These are phyloP conservation scores for Cyclotella sp. DNA, from an alignment of 108 stramenopile species.

Conservation along the genomic window DNA sequence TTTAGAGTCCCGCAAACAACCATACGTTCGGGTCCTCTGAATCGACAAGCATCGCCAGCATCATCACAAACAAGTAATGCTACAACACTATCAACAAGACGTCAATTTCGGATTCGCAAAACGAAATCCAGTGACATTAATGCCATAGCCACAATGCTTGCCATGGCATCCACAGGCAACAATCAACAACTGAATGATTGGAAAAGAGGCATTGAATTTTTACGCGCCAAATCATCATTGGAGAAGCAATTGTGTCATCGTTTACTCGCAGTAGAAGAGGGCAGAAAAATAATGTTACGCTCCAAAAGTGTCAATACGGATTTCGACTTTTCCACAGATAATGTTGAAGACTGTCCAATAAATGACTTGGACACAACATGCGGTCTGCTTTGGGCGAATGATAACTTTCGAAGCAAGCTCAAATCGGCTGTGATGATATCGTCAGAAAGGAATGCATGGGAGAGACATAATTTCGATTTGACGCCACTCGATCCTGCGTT, in stretches of 20 bases:
- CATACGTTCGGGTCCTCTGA: not conserved
- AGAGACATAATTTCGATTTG: constrained; percentile 66
- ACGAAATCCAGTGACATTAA: constrained; percentile 33
- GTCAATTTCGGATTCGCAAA: constrained; percentile 35
- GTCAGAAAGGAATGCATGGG: constrained; percentile 68
- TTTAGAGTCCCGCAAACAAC: not conserved
- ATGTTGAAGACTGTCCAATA: constrained; percentile 26
- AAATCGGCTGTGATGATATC: constrained; percentile 48
- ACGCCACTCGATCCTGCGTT: constrained; percentile 55
- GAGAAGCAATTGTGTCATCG: constrained; percentile 47
- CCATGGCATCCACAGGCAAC: constrained; percentile 25
- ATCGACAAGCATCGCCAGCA: not conserved
- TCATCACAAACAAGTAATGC: not conserved
- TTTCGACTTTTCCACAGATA: not conserved
- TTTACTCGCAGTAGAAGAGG: constrained; percentile 54
- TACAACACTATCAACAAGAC: not conserved
- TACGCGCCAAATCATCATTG: constrained; percentile 31
- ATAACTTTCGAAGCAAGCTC: constrained; percentile 62
- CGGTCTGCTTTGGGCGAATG: constrained; percentile 57
- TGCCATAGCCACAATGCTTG: constrained; percentile 40
- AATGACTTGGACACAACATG: constrained; percentile 14
- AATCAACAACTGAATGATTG: constrained; percentile 8
- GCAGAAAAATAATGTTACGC: constrained; percentile 24
- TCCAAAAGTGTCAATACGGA: not conserved
- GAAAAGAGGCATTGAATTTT: constrained; percentile 25